phyloP scores from a whole-genome alignment of 768 basidiomycete species.

The Boletus speciosus region DNA sequence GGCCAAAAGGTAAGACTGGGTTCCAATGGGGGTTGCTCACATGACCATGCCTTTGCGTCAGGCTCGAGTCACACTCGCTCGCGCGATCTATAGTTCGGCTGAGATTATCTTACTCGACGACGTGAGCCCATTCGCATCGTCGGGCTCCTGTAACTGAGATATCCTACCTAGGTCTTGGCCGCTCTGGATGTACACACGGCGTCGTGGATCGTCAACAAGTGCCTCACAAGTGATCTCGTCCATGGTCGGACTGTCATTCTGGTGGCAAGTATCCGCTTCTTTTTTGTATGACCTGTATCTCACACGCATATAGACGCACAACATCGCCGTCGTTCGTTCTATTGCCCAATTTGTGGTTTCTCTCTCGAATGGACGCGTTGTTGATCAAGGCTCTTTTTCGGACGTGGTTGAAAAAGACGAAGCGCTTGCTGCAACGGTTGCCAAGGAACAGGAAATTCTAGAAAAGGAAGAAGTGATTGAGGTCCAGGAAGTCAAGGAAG shows the following conservation, averaged over 20 bases:
- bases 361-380: neutral
- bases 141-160: neutral
- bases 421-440: neutral
- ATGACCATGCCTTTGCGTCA: neutral
- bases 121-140: neutral
- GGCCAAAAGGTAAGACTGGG: neutral
- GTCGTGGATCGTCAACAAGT: conserved; percentile 3
- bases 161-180: neutral
- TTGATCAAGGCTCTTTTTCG: neutral
- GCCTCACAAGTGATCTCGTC: neutral
- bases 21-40: too few species aligned
- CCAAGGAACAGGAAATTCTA: neutral
- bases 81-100: neutral
- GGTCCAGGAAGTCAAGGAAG: neutral
- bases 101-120: conserved; percentile 2
- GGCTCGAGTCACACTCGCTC: conserved; percentile 1
- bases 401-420: neutral
- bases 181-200: conserved; percentile 1
- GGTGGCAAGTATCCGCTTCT: neutral
- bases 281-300: too few species aligned
- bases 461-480: neutral
- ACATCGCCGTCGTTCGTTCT: neutral
- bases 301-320: neutral
- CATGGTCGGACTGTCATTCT: conserved; percentile 2
- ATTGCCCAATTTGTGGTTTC: neutral